These are phyloP conservation scores for Aspergillus persii DNA, from an alignment of 2,329 filamentous ascomycete genomes.

Conservation along the genomic window DNA sequence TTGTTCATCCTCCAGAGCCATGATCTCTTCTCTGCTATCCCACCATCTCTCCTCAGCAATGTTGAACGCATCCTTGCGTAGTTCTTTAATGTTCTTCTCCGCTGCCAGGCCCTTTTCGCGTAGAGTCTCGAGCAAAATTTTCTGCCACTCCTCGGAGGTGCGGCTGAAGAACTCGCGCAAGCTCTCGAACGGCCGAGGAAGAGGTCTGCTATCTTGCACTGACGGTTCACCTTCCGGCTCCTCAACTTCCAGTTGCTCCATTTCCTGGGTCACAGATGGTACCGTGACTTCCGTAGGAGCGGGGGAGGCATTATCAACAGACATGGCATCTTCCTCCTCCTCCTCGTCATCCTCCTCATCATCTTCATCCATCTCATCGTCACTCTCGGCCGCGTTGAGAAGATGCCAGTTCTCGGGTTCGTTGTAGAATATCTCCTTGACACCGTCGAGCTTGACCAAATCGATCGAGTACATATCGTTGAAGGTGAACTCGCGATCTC, in stretches of 20 bases:
- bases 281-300: conserved; percentile 37
- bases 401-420: conserved; percentile 83
- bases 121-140: conserved; percentile 72
- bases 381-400: conserved; percentile 58
- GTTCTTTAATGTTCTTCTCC: conserved; percentile 76
- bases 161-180: conserved; percentile 89
- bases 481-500: conserved; percentile 91
- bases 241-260: conserved; percentile 39
- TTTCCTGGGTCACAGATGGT: conserved; percentile 34
- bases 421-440: conserved; percentile 83
- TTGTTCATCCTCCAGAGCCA: conserved; percentile 88
- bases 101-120: conserved; percentile 60
- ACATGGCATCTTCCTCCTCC: conserved; percentile 48
- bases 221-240: conserved; percentile 41
- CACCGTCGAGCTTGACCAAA: conserved; percentile 90
- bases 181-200: conserved; percentile 79
- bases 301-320: conserved; percentile 36
- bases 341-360: conserved; percentile 44
- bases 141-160: conserved; percentile 88
- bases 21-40: conserved; percentile 94
- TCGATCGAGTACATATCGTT: conserved; percentile 93
- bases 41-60: conserved; percentile 97
- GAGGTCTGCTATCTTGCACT: conserved; percentile 72
- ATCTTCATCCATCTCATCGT: conserved; percentile 52
- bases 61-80: conserved; percentile 86